phyloP scores from a whole-genome alignment of 805 yeast species.

The Pichia heedii region DNA sequence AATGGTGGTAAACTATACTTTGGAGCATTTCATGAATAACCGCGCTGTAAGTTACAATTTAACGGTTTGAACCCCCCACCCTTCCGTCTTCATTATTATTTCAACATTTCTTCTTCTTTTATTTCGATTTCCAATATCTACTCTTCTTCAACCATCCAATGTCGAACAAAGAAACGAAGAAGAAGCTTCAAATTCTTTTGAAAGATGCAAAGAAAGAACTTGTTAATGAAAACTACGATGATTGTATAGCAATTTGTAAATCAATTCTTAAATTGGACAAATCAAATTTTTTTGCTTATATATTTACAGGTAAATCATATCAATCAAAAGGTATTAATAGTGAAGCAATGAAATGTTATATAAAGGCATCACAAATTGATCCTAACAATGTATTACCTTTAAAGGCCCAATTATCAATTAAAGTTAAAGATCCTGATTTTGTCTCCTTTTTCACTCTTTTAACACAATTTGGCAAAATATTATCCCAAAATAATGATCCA shows the following conservation, averaged over 20 bases:
- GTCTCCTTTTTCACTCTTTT: constrained; percentile 39
- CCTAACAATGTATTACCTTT: constrained; percentile 56
- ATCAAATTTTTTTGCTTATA: constrained; percentile 53
- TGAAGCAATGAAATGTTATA: constrained; percentile 36
- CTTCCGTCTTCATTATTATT: too few species aligned
- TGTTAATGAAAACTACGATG: constrained; percentile 4
- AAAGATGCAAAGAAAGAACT: constrained; percentile 36
- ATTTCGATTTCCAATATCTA: neutral
- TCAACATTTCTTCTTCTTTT: neutral
- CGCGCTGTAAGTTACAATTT: too few species aligned
- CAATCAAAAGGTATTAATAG: constrained; percentile 33
- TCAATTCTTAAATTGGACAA: constrained; percentile 46
- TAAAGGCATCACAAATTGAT: constrained; percentile 40
- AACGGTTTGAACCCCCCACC: too few species aligned
- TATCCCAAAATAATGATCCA: constrained; percentile 35
- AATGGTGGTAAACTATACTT: too few species aligned
- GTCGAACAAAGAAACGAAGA: constrained; percentile 1
- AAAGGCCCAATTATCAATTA: constrained; percentile 64
- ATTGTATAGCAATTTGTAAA: constrained; percentile 3
- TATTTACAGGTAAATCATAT: constrained; percentile 65
- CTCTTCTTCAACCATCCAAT: neutral
- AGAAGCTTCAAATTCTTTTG: constrained; percentile 21
- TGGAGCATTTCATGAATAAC: too few species aligned
- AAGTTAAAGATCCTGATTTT: constrained; percentile 30
- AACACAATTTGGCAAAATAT: constrained; percentile 34